Evolutionary conservation across 257 asterid species (phyloP).

Genomic region (Plantago elongata): DNA sequence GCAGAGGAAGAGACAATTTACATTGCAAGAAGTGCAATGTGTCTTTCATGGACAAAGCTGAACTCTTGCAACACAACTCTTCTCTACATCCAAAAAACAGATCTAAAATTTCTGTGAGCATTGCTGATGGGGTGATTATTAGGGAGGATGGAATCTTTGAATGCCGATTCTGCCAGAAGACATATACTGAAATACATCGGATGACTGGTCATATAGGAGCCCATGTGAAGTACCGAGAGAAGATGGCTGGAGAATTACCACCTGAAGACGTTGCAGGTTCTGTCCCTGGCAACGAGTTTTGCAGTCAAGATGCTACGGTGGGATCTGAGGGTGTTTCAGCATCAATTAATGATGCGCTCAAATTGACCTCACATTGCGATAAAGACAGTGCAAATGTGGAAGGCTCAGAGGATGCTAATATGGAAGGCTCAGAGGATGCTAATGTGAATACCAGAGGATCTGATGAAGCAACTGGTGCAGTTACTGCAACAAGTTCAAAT

Average conservation of each 20-base stretch:
- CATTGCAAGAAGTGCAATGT: slow-evolving; percentile 41
- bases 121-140: slow-evolving; percentile 63
- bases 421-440: slow-evolving; percentile 23
- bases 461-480: slow-evolving; percentile 24
- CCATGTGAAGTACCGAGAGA: slow-evolving; percentile 54
- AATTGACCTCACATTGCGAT: slow-evolving; percentile 15
- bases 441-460: slow-evolving; percentile 18
- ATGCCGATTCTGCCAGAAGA: slow-evolving; percentile 69
- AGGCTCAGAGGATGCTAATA: slow-evolving; percentile 20
- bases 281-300: slow-evolving; percentile 19
- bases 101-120: slow-evolving; percentile 34
- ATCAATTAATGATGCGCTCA: slow-evolving; percentile 16
- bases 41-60: slow-evolving; percentile 39
- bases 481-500: slow-evolving; percentile 20
- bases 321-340: slow-evolving; percentile 20
- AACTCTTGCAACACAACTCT: slow-evolving; percentile 43
- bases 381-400: slow-evolving; percentile 27
- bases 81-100: slow-evolving; percentile 48
- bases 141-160: slow-evolving; percentile 62
- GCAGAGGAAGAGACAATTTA: slow-evolving; percentile 32
- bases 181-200: slow-evolving; percentile 50
- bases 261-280: slow-evolving; percentile 18
- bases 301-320: slow-evolving; percentile 24
- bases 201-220: slow-evolving; percentile 71
- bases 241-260: slow-evolving; percentile 34